Base-by-base conservation (phyloP, 164 flowering plant genomes). In the Amborella trichopoda region DNA sequence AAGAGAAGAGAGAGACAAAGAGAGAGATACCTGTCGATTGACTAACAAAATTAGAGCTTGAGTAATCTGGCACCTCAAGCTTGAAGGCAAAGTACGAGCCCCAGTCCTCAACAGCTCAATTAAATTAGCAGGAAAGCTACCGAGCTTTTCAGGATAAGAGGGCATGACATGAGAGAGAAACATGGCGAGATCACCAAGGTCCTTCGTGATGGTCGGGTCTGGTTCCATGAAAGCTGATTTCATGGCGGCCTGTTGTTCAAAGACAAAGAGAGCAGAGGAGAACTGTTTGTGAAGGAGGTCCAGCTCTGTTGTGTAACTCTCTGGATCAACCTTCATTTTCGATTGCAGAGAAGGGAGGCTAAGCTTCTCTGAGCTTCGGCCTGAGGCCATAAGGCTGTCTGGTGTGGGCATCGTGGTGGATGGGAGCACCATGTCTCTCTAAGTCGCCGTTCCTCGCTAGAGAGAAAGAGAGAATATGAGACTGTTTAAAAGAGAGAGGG, bases 291-390 rank as follows among this genome's bases (percentile, higher is more conserved):
- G 67, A 12, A 83, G 28, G 5, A 73, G 77, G 4, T 6, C 14
- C 22, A 86, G 78, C 67, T 90, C 98, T 22, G 81, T 40, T 26
- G 59, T 73, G 62, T 90, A 86, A 19, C 98, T 84, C 48, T 90
- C 87, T 0, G 96, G 93, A 49, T 90, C 98, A 54, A 56, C 48
- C 51, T 90, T 86, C 96, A 90, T 83, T 63, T 83, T 86, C 3
- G 83, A 72, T 48, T 83, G 98, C 3, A 90, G 74, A 0, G 70
- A 4, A 11, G 81, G 76, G 0, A 90, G 79, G 66, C 77, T 81
- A 30, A 81, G 70, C 73, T 73, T 83, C 62, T 79, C 94, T 3
- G 86, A 37, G 53, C 55, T 41, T 28, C 72, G 68, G 20, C 95
- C 85, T 1, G 93, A 72, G 3, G 94, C 85, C 5, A n/a, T n/a